Conservation (phyloP, 257 asterid species). For the Solanum appendiculatum region DNA sequence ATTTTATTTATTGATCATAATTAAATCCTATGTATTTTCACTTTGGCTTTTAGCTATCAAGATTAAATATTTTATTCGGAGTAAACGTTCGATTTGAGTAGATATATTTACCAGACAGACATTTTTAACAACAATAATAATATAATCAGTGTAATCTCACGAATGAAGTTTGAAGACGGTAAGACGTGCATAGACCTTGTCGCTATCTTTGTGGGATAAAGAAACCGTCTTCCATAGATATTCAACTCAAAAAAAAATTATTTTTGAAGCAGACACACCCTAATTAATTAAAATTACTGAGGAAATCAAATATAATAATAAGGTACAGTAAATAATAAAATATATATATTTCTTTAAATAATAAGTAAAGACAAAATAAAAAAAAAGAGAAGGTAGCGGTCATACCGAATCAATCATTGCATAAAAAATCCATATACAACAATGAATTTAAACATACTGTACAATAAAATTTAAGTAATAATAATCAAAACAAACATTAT, state of each 20-base stretch:
- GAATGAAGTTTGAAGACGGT: not conserved
- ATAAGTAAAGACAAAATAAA: not conserved
- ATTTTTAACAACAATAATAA: not conserved
- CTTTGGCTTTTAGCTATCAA: not conserved
- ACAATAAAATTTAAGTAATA: not conserved
- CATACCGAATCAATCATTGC: not conserved
- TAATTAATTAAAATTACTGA: not conserved
- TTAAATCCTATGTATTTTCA: not conserved
- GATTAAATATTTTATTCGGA: not conserved
- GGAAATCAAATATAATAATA: not conserved
- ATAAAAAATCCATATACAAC: not conserved
- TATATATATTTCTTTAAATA: not conserved
- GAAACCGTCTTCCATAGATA: no score
- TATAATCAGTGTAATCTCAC: not conserved
- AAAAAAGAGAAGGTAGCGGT: not conserved
- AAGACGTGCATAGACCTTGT: not conserved
- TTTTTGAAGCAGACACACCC: no score
- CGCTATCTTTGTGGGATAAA: not conserved
- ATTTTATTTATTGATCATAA: not conserved
- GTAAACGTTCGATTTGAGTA: not conserved
- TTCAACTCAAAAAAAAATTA: no score
- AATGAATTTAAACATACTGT: not conserved
- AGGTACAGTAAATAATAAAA: no score
- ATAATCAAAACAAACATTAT: not conserved
- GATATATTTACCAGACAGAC: not conserved